phyloP scores from a whole-genome alignment of 78 protist genomes.

The Cavenderia fasciculata region DNA sequence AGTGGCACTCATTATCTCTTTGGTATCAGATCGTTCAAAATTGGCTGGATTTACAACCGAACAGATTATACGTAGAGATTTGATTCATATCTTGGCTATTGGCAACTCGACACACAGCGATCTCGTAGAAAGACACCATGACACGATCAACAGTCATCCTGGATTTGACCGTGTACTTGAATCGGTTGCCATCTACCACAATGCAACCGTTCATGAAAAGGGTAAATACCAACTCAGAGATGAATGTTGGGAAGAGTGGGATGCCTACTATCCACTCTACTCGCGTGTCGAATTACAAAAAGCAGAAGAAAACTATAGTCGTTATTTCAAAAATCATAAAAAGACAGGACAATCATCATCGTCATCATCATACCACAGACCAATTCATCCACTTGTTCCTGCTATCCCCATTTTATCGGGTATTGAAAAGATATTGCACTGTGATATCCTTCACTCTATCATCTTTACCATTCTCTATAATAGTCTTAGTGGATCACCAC shows the following conservation, averaged over 20 bases:
- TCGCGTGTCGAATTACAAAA: slow-evolving; percentile 19
- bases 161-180: slow-evolving; percentile 11
- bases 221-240: slow-evolving; percentile 35
- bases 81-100: slow-evolving; percentile 18
- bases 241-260: slow-evolving; percentile 36
- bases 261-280: slow-evolving; percentile 25
- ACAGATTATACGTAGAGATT: neutral
- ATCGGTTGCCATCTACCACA: neutral
- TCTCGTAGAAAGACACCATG: neutral
- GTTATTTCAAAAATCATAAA: neutral
- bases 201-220: slow-evolving; percentile 3
- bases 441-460: slow-evolving; percentile 33
- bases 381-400: neutral
- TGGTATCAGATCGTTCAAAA: slow-evolving; percentile 45
- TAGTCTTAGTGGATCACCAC: neutral
- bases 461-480: slow-evolving; percentile 4
- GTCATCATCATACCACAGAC: neutral
- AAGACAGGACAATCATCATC: neutral
- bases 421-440: slow-evolving; percentile 7
- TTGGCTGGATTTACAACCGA: neutral
- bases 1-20: neutral
- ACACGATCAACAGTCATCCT: neutral
- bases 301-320: neutral
- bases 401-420: neutral
- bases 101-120: neutral